Percentiles rank a stretch among this genome's conserved stretches.
Conservation (phyloP, 768 basidiomycete genomes). For the Leccinum aurantiacum region DNA sequence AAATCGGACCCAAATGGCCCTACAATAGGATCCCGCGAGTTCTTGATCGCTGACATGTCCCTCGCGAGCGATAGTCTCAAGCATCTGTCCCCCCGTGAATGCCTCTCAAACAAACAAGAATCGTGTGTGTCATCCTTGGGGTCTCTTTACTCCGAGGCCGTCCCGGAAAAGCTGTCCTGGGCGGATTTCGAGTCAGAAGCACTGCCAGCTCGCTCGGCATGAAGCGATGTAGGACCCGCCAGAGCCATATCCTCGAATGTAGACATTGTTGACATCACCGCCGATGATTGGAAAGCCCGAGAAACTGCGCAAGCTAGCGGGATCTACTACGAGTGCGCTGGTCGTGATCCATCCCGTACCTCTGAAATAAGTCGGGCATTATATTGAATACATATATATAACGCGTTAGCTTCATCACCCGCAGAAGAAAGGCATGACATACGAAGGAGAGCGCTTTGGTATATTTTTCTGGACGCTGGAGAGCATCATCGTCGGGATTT, state of each 20-base stretch:
- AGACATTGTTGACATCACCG: neutral
- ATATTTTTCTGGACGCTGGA: neutral
- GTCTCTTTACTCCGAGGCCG: constrained; percentile 20
- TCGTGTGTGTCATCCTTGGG: constrained; percentile 13
- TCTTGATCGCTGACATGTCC: constrained; percentile 23
- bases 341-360: neutral
- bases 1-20: constrained; percentile 30
- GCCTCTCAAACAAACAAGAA: constrained; percentile 17
- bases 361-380: neutral
- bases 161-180: constrained; percentile 23
- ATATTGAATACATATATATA: neutral
- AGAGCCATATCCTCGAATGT: neutral
- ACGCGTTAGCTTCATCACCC: neutral
- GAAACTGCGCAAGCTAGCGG: neutral
- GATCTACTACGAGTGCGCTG: neutral
- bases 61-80: constrained; percentile 16
- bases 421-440: neutral
- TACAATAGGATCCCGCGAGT: constrained; percentile 28
- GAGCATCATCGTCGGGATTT: neutral
- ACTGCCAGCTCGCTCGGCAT: constrained; percentile 4
- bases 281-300: neutral
- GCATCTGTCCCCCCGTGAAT: constrained; percentile 20
- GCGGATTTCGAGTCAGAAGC: constrained; percentile 18
- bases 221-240: neutral
- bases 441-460: neutral